These are phyloP conservation scores for Cetradonia linearis DNA, from an alignment of 495 filamentous ascomycete genomes.

Conservation along the genomic window DNA sequence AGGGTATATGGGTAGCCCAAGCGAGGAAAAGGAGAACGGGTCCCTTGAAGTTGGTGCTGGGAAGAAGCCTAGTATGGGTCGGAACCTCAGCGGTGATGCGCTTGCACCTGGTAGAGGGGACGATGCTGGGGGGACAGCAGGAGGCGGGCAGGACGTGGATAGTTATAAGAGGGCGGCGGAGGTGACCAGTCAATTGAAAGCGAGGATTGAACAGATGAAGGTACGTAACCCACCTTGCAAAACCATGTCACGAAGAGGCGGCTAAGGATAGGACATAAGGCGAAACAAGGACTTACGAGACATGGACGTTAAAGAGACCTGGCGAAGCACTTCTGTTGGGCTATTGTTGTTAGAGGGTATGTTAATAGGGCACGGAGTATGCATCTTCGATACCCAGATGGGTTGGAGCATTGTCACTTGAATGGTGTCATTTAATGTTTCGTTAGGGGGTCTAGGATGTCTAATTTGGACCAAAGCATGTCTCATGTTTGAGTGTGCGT, in stretches of 20 bases:
- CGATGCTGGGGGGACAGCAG: conserved; percentile 22
- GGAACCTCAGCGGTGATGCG: conserved; percentile 19
- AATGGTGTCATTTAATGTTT: neutral
- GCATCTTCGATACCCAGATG: conserved; percentile 3
- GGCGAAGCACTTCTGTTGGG: neutral
- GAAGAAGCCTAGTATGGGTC: conserved; percentile 25
- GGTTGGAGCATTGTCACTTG: neutral
- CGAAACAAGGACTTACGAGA: conserved; percentile 16
- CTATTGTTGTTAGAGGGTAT: neutral
- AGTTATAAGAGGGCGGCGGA: conserved; percentile 98
- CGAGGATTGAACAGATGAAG: conserved; percentile 87
- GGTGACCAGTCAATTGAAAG: conserved; percentile 94
- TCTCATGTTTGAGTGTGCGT: neutral
- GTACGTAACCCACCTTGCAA: conserved; percentile 33
- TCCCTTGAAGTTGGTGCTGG: conserved; percentile 32
- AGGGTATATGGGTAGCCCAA: conserved; percentile 63
- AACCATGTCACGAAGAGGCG: no score
- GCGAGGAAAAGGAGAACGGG: conserved; percentile 75
- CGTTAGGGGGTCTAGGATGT: neutral
- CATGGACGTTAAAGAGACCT: conserved; percentile 1
- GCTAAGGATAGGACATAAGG: neutral
- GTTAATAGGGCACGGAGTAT: neutral
- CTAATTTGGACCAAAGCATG: neutral
- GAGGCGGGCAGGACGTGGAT: conserved; percentile 56
- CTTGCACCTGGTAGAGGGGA: conserved; percentile 3